Evolutionary conservation across 306 rosid species (phyloP).

Genomic region (Argentina anserina): DNA sequence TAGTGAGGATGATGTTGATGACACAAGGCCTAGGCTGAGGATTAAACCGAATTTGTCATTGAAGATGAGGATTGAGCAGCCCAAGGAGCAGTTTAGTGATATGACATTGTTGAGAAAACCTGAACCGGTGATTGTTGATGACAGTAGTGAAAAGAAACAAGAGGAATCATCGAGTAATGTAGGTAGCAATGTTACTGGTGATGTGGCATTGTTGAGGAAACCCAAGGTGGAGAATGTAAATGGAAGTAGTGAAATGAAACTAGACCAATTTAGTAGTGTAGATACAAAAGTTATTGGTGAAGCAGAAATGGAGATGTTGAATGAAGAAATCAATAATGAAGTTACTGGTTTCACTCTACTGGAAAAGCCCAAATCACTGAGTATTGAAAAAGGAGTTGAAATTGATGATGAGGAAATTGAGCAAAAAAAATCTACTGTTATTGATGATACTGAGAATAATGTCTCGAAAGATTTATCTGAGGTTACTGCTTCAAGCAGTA

Average conservation of each 20-base stretch:
- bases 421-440: constrained; percentile 25
- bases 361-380: constrained; percentile 44
- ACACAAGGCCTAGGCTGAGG: constrained; percentile 44
- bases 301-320: constrained; percentile 26
- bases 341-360: constrained; percentile 39
- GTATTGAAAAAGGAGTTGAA: constrained; percentile 14
- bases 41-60: constrained; percentile 67
- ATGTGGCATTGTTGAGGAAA: constrained; percentile 73
- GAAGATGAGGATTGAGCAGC: constrained; percentile 41
- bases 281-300: constrained; percentile 29
- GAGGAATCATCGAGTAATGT: constrained; percentile 25
- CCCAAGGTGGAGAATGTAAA: constrained; percentile 42
- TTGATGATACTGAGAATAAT: constrained; percentile 20
- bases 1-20: constrained; percentile 47
- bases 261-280: constrained; percentile 28
- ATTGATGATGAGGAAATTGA: constrained; percentile 11
- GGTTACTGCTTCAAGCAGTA: constrained; percentile 11
- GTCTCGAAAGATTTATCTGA: constrained; percentile 11
- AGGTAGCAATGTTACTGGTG: constrained; percentile 39
- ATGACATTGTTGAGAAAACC: constrained; percentile 89
- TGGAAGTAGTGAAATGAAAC: constrained; percentile 23
- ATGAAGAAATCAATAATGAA: constrained; percentile 35
- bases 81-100: constrained; percentile 64
- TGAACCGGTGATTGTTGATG: constrained; percentile 29
- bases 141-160: constrained; percentile 25